phyloP scores from a whole-genome alignment of 306 rosid genomes.

The Cercis canadensis region DNA sequence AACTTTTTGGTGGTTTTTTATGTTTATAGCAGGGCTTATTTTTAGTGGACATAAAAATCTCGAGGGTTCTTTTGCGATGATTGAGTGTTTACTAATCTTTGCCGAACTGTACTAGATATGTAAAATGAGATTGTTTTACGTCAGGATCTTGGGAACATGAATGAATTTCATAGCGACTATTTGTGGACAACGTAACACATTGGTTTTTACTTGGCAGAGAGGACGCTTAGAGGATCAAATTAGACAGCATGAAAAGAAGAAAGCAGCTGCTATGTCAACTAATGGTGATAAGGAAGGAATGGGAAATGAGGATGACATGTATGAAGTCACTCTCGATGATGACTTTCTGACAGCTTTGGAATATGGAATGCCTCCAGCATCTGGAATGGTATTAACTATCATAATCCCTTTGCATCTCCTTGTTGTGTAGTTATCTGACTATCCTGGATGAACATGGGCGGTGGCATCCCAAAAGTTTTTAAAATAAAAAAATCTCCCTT shows the following conservation, averaged over 20 bases:
- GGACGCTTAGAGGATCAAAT: constrained; percentile 90
- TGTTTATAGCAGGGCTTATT: constrained; percentile 6
- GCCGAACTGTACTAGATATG: constrained; percentile 4
- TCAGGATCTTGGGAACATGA: constrained; percentile 10
- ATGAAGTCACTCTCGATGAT: constrained; percentile 91
- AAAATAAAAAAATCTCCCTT: too few relatives aligned
- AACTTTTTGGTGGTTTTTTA: not conserved
- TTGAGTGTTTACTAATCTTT: constrained; percentile 4
- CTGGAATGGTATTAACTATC: constrained; percentile 76
- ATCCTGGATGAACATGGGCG: not conserved
- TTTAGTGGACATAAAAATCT: not conserved
- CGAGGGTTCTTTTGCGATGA: not conserved
- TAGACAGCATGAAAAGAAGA: constrained; percentile 83
- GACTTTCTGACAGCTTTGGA: constrained; percentile 96
- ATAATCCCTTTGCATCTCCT: constrained; percentile 29
- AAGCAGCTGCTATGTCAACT: constrained; percentile 51
- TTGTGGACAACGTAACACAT: not conserved
- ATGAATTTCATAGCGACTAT: constrained; percentile 13
- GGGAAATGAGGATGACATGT: constrained; percentile 64
- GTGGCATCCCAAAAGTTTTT: too few relatives aligned
- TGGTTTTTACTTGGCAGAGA: constrained; percentile 58
- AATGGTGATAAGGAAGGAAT: constrained; percentile 36
- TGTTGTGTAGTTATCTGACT: constrained; percentile 10
- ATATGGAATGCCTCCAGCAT: constrained; percentile 99
- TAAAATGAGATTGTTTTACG: not conserved